Evolutionary conservation across 768 basidiomycete species (phyloP).

Genomic region (Hypholoma sublateritium): DNA sequence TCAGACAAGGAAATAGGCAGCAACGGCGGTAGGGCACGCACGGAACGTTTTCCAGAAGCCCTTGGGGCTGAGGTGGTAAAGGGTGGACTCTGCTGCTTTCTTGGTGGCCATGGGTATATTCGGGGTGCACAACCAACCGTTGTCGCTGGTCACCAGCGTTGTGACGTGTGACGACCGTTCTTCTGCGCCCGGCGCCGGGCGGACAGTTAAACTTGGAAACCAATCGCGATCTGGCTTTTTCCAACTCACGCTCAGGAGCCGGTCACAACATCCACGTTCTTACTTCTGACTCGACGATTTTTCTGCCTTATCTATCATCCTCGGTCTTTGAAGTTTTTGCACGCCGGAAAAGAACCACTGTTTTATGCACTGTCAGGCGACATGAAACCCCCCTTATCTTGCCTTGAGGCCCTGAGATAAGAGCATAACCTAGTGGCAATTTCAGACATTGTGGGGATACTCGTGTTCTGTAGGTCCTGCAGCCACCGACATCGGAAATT

Average conservation of each 20-base stretch:
- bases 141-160: not conserved
- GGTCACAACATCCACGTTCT: too few relatives aligned
- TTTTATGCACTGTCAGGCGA: too few relatives aligned
- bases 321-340: too few relatives aligned
- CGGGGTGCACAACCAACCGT: constrained; percentile 10
- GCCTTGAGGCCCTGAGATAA: not conserved
- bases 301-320: too few relatives aligned
- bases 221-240: not conserved
- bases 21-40: constrained; percentile 37
- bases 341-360: too few relatives aligned
- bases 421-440: not conserved
- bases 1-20: not conserved
- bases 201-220: not conserved
- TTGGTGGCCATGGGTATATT: constrained; percentile 61
- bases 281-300: too few relatives aligned
- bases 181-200: not conserved
- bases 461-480: constrained; percentile 1
- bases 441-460: not conserved
- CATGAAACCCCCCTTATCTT: not conserved
- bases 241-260: not conserved
- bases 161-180: constrained; percentile 7
- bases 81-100: constrained; percentile 83
- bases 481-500: not conserved
- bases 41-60: constrained; percentile 98
- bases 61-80: constrained; percentile 86